Conservation (phyloP, 2,329 filamentous ascomycete species). For the Aureobasidium sp. region DNA sequence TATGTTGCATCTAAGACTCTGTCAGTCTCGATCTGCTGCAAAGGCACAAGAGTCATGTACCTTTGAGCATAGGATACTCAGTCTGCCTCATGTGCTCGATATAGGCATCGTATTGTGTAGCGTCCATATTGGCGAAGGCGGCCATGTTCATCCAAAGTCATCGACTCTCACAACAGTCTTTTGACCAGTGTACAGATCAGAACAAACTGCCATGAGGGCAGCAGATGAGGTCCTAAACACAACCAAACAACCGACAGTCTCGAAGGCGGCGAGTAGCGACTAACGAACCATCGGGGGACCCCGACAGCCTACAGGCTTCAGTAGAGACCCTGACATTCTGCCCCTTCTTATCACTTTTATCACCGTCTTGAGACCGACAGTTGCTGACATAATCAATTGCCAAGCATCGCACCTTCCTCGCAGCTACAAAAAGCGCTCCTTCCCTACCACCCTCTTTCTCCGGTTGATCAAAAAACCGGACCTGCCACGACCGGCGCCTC, state of each 20-base stretch:
- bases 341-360: not conserved
- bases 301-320: not conserved
- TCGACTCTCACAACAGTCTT: not conserved
- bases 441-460: slow-evolving; percentile 27
- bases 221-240: not conserved
- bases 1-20: slow-evolving; percentile 40
- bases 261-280: not conserved
- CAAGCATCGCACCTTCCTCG: not conserved
- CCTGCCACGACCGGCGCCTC: slow-evolving; percentile 62
- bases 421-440: not conserved
- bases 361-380: not conserved
- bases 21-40: not conserved
- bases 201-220: slow-evolving; percentile 3
- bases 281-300: not conserved
- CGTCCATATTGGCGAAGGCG: slow-evolving; percentile 18
- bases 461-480: slow-evolving; percentile 51
- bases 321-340: not conserved
- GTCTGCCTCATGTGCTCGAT: slow-evolving; percentile 37
- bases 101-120: slow-evolving; percentile 31
- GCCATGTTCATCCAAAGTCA: slow-evolving; percentile 23
- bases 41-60: not conserved
- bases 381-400: not conserved
- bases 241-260: not conserved
- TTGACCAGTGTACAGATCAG: not conserved
- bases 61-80: slow-evolving; percentile 37